Evolutionary conservation across 2,329 filamentous ascomycete species (phyloP), one percentile per base, ranked within the genome.

Genomic region (Pseudogymnoascus sp.): DNA sequence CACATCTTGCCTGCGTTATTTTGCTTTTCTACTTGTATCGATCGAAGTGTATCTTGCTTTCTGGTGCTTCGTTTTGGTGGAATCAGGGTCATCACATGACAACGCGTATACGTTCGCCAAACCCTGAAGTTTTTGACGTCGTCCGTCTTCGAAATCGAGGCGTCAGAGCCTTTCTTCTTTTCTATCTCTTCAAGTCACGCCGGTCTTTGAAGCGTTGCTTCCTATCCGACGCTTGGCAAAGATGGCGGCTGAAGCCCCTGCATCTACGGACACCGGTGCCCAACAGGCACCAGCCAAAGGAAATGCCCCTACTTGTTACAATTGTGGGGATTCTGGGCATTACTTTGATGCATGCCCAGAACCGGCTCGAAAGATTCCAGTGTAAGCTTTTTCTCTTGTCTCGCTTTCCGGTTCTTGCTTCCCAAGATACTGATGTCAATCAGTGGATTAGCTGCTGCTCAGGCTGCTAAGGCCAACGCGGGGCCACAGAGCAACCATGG

Each of bases 311-410:
- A 57, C 50, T 6, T 85, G 82, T 71, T 83, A 83, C 71, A 84
- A 83, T 69, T 85, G 82, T 68, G 80, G 81, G 62, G 71, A 73
- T 59, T 72, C 74, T 31, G 79, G 79, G 3, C 82, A 85, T 69
- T 83, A 80, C 76, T 75, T 80, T 11, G 73, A 83, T 62, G 80
- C 80, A 60, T 85, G 82, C 69, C 82, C 80, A 7, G 78, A 82
- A 65, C 77, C 79, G 21, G 80, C 78, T 23, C 74, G 80, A 65
- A 71, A 74, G 67, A 76, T 77, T 53, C 79, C 79, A 67, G 78
- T 77, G 82, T 84, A 77, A 80, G 82, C 78, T 35, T 60, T 40
- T 40, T 61, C 36, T 61, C 53, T 44, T 17, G 35, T 62, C 17
- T 65, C 28, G 31, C 42, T 33, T 64, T 38, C 62, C 23, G 44